Conservation (phyloP, 345 rosid species). For the Boechera divaricarpa region DNA sequence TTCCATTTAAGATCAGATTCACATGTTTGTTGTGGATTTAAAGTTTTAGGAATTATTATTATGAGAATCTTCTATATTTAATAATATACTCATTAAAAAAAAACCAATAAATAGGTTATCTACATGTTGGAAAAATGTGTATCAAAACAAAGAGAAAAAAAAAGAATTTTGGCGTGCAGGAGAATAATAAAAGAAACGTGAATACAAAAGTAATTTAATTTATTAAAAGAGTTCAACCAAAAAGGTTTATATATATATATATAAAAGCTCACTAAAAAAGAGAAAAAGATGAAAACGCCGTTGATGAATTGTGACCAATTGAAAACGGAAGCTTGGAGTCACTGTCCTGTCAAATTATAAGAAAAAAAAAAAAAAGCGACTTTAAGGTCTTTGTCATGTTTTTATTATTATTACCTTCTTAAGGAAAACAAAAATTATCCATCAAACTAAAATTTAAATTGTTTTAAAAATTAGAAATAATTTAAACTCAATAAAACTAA, state of each 20-base stretch:
- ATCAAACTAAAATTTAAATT: background rate
- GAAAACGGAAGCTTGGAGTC: constrained; percentile 47
- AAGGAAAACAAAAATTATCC: background rate
- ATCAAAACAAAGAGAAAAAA: background rate
- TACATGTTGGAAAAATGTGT: background rate
- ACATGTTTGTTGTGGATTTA: constrained; percentile 25
- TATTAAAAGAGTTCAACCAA: background rate
- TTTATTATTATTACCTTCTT: background rate
- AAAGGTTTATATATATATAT: background rate
- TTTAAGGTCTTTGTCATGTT: constrained; percentile 39
- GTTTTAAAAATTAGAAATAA: too few species aligned
- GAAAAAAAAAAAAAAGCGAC: constrained; percentile 15
- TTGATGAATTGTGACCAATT: constrained; percentile 37
- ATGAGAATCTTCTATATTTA: constrained; percentile 30
- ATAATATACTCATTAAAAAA: constrained; percentile 5
- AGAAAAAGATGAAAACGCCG: constrained; percentile 35
- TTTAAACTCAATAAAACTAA: background rate
- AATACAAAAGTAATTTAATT: background rate
- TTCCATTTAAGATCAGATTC: constrained; percentile 22
- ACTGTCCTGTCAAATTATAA: constrained; percentile 28
- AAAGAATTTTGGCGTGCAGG: constrained; percentile 3
- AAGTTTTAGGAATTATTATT: background rate
- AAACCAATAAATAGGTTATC: background rate
- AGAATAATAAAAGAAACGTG: constrained; percentile 19
- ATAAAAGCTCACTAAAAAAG: background rate